Evolutionary conservation across 192 early-diverging fungal genomes (phyloP), one percentile per base, ranked within the genome.

Genomic region (Coemansia sp.): DNA sequence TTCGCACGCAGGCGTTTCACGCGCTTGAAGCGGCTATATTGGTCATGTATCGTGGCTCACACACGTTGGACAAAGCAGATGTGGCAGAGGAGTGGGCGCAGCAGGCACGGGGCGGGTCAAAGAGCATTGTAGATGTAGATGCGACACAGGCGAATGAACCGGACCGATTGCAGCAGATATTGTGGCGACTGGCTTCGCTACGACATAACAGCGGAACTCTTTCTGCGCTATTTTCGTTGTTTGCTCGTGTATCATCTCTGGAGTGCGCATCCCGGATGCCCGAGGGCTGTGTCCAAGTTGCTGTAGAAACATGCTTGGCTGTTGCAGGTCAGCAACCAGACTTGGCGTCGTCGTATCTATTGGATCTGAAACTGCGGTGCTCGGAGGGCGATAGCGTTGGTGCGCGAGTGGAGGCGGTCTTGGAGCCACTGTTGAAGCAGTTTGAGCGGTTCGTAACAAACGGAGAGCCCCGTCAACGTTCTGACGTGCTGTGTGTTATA

Each of bases 161-260:
- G 11, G 25, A 49, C 12, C 62, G 39, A 2, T 14, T 77, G 14
- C 60, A 51, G 50, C 76, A 63, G 14, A 53, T 79, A 2, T 61
- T 79, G 53, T 72, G 76, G 67, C 60, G 71, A 4, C 54, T 79
- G 22, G 62, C 76, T 0, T 60, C 67, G 11, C 64, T 79, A 29
- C 62, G 76, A 2, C 66, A 73, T 24, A 56, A 63, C 10, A 63
- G 67, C 4, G 37, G 56, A 4, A 9, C 35, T 0, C 43, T 23
- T 17, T 54, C 65, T 3, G 58, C 70, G 5, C 38, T 78, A 25
- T 14, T 69, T 7, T 38, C 22, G 9, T 39, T 79, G 50, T 73
- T 79, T 53, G 24, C 67, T 12, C 22, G 47, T 2, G 62, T 70
- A 5, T 51, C 53, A 1, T 24, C 69, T 1, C 57, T 53, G 0